Percentiles rank a stretch among this genome's conserved stretches.
Evolutionary conservation across 805 yeast genomes (phyloP).

Genomic region (Barnettozyma sucrosica): DNA sequence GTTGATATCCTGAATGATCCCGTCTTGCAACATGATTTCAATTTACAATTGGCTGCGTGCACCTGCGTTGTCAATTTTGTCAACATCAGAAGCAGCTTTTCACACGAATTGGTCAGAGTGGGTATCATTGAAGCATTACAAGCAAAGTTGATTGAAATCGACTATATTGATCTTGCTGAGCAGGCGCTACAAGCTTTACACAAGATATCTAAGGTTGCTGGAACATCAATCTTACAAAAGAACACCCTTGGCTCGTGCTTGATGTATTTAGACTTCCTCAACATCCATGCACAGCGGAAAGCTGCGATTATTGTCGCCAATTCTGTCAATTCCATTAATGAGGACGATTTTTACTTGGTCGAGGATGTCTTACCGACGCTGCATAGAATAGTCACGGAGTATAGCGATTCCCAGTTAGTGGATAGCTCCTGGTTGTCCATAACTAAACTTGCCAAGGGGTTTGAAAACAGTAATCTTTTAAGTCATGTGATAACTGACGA

Average conservation of each 20-base stretch:
- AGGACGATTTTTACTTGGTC: slow-evolving; percentile 40
- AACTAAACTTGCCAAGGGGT: slow-evolving; percentile 49
- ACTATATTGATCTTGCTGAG: slow-evolving; percentile 87
- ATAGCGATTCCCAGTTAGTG: slow-evolving; percentile 52
- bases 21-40: slow-evolving; percentile 54
- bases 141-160: slow-evolving; percentile 62
- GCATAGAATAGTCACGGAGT: slow-evolving; percentile 45
- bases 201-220: slow-evolving; percentile 50
- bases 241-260: slow-evolving; percentile 64
- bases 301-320: slow-evolving; percentile 70
- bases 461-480: slow-evolving; percentile 38
- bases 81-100: slow-evolving; percentile 65
- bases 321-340: slow-evolving; percentile 47
- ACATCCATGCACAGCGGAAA: slow-evolving; percentile 82
- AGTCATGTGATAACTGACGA: slow-evolving; percentile 37
- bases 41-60: slow-evolving; percentile 77
- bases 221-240: slow-evolving; percentile 45
- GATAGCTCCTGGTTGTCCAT: slow-evolving; percentile 65
- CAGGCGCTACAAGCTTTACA: slow-evolving; percentile 78
- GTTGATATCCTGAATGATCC: slow-evolving; percentile 56
- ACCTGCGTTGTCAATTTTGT: slow-evolving; percentile 76
- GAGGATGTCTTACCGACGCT: slow-evolving; percentile 55
- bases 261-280: slow-evolving; percentile 78
- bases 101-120: slow-evolving; percentile 54
- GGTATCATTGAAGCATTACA: slow-evolving; percentile 65